These are phyloP conservation scores for Anethum foeniculum DNA, from an alignment of 140 eudicot genomes.

Conservation along the genomic window DNA sequence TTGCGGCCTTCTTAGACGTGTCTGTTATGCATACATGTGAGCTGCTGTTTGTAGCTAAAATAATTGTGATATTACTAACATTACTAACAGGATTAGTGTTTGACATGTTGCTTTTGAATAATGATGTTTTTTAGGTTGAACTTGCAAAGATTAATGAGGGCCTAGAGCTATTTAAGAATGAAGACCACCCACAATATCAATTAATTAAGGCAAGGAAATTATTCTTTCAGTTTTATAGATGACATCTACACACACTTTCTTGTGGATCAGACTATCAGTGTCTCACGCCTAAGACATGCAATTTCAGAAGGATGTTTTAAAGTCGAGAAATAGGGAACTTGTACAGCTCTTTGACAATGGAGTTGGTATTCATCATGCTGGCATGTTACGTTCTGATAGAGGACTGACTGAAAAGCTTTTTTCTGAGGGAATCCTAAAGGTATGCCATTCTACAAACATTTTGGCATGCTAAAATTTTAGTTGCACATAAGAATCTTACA, in stretches of 20 bases:
- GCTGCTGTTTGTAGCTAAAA: not conserved
- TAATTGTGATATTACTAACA: not conserved
- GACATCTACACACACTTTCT: not conserved
- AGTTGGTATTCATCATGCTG: conserved; percentile 97
- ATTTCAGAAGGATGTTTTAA: conserved; percentile 76
- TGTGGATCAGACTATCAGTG: not conserved
- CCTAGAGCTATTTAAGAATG: conserved; percentile 59
- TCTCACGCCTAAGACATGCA: conserved; percentile 19
- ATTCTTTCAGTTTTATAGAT: conserved; percentile 8
- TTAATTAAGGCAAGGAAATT: conserved; percentile 61
- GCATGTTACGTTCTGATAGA: conserved; percentile 95
- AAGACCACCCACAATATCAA: conserved; percentile 79
- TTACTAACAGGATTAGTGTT: conserved; percentile 1
- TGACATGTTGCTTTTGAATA: conserved; percentile 2
- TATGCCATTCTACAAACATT: conserved; percentile 17
- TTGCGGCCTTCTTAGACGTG: not conserved
- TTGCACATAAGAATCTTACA: not conserved
- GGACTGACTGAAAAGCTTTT: conserved; percentile 82
- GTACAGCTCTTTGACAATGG: conserved; percentile 82
- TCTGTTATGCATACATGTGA: not conserved
- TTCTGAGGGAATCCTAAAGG: conserved; percentile 85
- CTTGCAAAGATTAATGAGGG: conserved; percentile 52
- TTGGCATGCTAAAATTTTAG: conserved; percentile 12
- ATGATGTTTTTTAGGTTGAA: conserved; percentile 52
- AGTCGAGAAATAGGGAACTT: conserved; percentile 87